These are phyloP conservation scores for Mortierella hygrophila DNA, from an alignment of 192 early-diverging fungal genomes.

Conservation along the genomic window DNA sequence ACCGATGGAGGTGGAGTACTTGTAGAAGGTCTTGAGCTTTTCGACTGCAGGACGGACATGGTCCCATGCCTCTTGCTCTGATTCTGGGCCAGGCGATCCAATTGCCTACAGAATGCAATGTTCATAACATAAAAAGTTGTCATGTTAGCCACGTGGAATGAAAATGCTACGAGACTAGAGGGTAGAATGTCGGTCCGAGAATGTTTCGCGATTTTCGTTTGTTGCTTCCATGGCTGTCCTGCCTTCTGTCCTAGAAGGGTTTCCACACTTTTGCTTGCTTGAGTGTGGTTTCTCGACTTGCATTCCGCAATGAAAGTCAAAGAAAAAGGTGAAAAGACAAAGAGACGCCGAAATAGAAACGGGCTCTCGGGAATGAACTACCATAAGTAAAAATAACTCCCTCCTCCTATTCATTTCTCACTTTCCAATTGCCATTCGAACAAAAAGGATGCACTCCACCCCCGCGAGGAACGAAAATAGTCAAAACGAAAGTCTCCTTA, in stretches of 20 bases:
- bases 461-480: background rate
- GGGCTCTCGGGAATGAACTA: slow-evolving; percentile 6
- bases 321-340: background rate
- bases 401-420: background rate
- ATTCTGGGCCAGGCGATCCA: slow-evolving; percentile 81
- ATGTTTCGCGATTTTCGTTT: background rate
- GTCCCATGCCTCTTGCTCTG: slow-evolving; percentile 92
- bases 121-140: slow-evolving; percentile 25
- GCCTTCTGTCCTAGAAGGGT: background rate
- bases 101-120: slow-evolving; percentile 73
- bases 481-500: background rate
- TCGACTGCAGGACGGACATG: slow-evolving; percentile 84
- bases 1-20: slow-evolving; percentile 83
- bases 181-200: background rate
- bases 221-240: background rate
- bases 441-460: background rate
- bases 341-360: background rate
- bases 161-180: background rate
- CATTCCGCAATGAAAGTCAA: background rate
- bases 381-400: slow-evolving; percentile 3
- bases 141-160: slow-evolving; percentile 16
- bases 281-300: background rate
- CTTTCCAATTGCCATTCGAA: too few species aligned
- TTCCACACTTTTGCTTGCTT: slow-evolving; percentile 3
- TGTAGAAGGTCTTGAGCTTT: slow-evolving; percentile 85